These are phyloP conservation scores for Arachnopeziza araneosa DNA, from an alignment of 2,329 filamentous ascomycete species.

Conservation along the genomic window DNA sequence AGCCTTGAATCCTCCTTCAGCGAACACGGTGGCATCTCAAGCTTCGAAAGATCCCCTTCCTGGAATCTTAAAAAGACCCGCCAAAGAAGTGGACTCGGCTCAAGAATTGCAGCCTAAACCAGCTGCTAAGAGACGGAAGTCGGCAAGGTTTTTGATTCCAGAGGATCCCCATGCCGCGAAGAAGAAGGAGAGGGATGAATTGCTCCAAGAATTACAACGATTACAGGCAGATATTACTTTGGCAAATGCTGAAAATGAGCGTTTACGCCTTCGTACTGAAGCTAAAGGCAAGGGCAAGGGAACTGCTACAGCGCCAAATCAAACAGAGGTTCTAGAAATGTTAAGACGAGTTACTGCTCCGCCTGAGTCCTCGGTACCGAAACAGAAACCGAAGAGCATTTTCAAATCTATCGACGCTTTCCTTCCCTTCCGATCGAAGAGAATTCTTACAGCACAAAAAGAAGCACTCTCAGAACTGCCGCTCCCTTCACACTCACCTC, in stretches of 20 bases:
- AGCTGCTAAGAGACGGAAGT: constrained; percentile 20
- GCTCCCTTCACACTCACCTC: constrained; percentile 55
- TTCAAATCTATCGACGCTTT: constrained; percentile 28
- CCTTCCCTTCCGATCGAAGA: constrained; percentile 26
- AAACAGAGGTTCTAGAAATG: constrained; percentile 29
- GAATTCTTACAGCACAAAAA: constrained; percentile 10
- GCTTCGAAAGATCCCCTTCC: background rate
- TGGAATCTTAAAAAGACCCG: background rate
- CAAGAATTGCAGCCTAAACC: constrained; percentile 1
- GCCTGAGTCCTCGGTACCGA: constrained; percentile 8
- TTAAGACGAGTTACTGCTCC: constrained; percentile 22
- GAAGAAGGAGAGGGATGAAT: constrained; percentile 44
- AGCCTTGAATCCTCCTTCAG: constrained; percentile 13
- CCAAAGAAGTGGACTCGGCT: background rate
- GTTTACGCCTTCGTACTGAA: constrained; percentile 40
- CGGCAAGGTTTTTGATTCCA: constrained; percentile 23
- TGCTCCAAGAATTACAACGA: constrained; percentile 49
- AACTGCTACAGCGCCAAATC: constrained; percentile 38
- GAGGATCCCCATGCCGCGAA: constrained; percentile 38
- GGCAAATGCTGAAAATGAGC: constrained; percentile 52
- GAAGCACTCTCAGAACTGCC: constrained; percentile 30
- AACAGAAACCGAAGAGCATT: constrained; percentile 21
- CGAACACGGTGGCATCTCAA: constrained; percentile 17
- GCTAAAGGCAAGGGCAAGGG: constrained; percentile 26
- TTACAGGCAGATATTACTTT: constrained; percentile 55